Conservation (phyloP, 2,329 filamentous ascomycete genomes). For the Achaetomium macrosporum region DNA sequence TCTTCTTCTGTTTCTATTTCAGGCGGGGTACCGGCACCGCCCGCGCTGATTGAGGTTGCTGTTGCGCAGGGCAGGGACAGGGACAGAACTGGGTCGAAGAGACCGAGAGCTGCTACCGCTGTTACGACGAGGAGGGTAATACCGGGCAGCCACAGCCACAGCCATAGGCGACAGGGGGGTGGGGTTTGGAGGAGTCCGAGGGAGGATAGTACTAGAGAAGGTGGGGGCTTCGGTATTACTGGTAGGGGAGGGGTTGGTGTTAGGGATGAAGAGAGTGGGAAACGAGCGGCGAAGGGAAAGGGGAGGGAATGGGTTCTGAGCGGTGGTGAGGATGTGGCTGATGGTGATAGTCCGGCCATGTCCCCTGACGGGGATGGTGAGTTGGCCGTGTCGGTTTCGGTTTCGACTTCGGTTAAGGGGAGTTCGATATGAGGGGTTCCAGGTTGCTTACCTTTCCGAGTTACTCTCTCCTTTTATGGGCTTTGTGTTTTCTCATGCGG, state of each 20-base stretch:
- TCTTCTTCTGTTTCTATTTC: not conserved
- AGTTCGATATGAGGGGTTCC: constrained; percentile 5
- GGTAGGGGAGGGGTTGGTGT: not conserved
- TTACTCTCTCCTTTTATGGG: not conserved
- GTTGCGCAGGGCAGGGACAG: not conserved
- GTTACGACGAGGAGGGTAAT: not conserved
- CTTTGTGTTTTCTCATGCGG: constrained; percentile 14
- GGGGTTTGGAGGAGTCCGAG: constrained; percentile 13
- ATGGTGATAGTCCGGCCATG: constrained; percentile 1
- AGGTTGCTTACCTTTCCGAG: not conserved
- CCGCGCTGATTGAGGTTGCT: constrained; percentile 32
- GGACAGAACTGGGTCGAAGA: constrained; percentile 21
- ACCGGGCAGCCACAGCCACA: not conserved
- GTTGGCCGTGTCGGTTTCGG: not conserved
- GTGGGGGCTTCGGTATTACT: constrained; percentile 3
- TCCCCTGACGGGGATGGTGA: constrained; percentile 7
- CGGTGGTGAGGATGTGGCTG: constrained; percentile 10
- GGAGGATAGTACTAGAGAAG: constrained; percentile 13
- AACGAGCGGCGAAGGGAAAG: constrained; percentile 38
- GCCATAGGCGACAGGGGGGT: not conserved
- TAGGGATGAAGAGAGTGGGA: not conserved
- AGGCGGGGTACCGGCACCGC: not conserved
- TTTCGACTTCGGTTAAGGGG: not conserved
- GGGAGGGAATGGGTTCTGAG: constrained; percentile 37
- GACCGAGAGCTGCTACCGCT: constrained; percentile 24